phyloP scores from a whole-genome alignment of 768 basidiomycete species.

The Suillus variegatus region DNA sequence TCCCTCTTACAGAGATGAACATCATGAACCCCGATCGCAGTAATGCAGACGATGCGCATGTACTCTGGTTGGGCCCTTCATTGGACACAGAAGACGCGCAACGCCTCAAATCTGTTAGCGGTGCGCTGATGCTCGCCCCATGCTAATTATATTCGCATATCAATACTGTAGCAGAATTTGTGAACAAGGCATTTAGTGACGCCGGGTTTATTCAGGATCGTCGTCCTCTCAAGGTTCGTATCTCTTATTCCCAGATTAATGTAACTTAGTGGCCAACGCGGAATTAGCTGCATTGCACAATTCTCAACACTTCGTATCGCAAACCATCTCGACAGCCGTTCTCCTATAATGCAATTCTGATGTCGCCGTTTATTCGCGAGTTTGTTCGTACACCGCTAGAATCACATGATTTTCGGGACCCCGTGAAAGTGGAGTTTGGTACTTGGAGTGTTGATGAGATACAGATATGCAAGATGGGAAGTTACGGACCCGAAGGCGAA shows the following conservation, averaged over 20 bases:
- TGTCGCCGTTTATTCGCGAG: slow-evolving; percentile 24
- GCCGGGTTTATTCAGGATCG: slow-evolving; percentile 47
- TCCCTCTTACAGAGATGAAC: slow-evolving; percentile 50
- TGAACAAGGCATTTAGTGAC: slow-evolving; percentile 40
- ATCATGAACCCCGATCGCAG: slow-evolving; percentile 46
- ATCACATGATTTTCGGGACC: slow-evolving; percentile 17
- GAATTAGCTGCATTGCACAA: slow-evolving; percentile 49
- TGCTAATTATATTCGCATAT: neutral
- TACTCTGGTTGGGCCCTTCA: slow-evolving; percentile 57
- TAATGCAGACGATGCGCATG: slow-evolving; percentile 45
- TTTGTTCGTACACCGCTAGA: slow-evolving; percentile 7
- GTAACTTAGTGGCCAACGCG: neutral
- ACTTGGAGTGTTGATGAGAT: slow-evolving; percentile 54
- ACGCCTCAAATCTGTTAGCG: slow-evolving; percentile 34
- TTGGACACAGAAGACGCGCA: slow-evolving; percentile 31
- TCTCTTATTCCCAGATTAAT: neutral
- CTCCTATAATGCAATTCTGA: slow-evolving; percentile 39
- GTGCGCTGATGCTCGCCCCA: slow-evolving; percentile 27
- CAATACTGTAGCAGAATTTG: slow-evolving; percentile 36
- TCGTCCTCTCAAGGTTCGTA: slow-evolving; percentile 51
- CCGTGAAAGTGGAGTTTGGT: slow-evolving; percentile 49
- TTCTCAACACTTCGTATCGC: slow-evolving; percentile 50
- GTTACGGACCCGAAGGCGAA: slow-evolving; percentile 60
- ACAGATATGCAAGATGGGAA: slow-evolving; percentile 74
- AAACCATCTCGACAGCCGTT: slow-evolving; percentile 43